Percentiles rank a stretch among this genome's conserved stretches.
Conservation (phyloP, 1,139 yeast species). For the Geotrichum klebahnii region DNA sequence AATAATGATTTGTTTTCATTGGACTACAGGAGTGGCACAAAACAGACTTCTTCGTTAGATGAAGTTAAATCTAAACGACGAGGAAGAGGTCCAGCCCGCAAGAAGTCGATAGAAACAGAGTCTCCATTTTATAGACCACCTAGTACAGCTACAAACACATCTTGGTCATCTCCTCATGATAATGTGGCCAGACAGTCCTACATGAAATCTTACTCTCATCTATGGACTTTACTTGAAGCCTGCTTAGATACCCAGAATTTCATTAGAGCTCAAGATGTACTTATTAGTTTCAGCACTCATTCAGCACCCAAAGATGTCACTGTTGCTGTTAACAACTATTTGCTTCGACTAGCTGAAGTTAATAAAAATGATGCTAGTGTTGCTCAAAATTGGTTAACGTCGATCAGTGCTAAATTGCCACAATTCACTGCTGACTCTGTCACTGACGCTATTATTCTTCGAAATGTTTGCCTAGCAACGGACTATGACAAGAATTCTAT, state of each 20-base stretch:
- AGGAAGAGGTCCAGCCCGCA: conserved; percentile 6
- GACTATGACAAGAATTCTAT: conserved; percentile 21
- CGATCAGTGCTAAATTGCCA: conserved; percentile 29
- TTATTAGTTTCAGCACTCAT: conserved; percentile 53
- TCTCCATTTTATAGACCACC: conserved; percentile 4
- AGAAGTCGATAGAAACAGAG: background rate
- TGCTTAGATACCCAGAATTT: conserved; percentile 65
- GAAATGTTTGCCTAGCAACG: conserved; percentile 33
- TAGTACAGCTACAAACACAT: conserved; percentile 15
- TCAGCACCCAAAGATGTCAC: conserved; percentile 39
- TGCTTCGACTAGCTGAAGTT: conserved; percentile 44
- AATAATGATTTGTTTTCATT: conserved; percentile 1
- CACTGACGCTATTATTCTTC: conserved; percentile 39
- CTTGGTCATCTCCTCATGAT: conserved; percentile 40
- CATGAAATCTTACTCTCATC: conserved; percentile 52
- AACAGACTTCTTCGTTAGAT: background rate
- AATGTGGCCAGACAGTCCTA: conserved; percentile 34
- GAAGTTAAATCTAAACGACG: conserved; percentile 10
- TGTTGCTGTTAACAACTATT: conserved; percentile 50
- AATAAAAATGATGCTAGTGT: conserved; percentile 35
- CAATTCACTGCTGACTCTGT: conserved; percentile 34
- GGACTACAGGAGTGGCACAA: background rate
- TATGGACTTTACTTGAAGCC: conserved; percentile 78
- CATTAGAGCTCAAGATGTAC: conserved; percentile 65
- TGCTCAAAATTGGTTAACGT: conserved; percentile 33